phyloP scores from a whole-genome alignment of 345 rosid species.

The Populus deltoides region DNA sequence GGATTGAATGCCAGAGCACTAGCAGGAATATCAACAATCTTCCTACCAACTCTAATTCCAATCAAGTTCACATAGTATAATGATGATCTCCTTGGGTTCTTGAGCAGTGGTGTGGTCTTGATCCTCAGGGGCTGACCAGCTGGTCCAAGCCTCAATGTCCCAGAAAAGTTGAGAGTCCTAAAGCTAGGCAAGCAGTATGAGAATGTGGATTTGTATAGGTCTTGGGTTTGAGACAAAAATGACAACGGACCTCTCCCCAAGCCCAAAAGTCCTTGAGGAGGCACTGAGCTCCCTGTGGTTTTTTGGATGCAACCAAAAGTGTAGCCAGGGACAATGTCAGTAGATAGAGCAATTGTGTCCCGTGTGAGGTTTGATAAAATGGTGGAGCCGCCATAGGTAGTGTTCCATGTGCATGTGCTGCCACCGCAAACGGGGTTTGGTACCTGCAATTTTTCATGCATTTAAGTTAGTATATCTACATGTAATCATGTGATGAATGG shows the following conservation, averaged over 20 bases:
- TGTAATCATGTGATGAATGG: background rate
- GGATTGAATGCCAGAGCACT: conserved; percentile 68
- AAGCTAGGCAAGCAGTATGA: conserved; percentile 89
- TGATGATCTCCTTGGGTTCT: conserved; percentile 75
- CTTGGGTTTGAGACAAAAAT: conserved; percentile 68
- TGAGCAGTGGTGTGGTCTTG: conserved; percentile 76
- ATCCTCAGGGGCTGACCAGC: conserved; percentile 65
- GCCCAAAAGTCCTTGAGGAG: conserved; percentile 86
- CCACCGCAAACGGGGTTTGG: conserved; percentile 63
- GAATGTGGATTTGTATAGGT: conserved; percentile 67
- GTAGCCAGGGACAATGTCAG: conserved; percentile 56
- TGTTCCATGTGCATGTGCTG: conserved; percentile 63
- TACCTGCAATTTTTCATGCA: conserved; percentile 39
- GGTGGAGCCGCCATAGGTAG: conserved; percentile 77
- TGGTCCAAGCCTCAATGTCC: conserved; percentile 84
- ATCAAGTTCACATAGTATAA: conserved; percentile 79
- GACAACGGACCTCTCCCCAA: conserved; percentile 87
- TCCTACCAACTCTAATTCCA: conserved; percentile 71
- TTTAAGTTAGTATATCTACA: background rate
- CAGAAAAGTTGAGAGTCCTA: conserved; percentile 70
- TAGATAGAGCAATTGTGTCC: conserved; percentile 61
- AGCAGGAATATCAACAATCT: conserved; percentile 63
- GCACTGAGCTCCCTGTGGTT: conserved; percentile 63
- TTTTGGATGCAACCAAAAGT: conserved; percentile 79
- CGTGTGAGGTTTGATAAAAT: conserved; percentile 63